A percentile compares a stretch with the other conserved stretches of the same genome.
phyloP scores from a whole-genome alignment of 2,329 filamentous ascomycete species.

The Talaromyces sp. region DNA sequence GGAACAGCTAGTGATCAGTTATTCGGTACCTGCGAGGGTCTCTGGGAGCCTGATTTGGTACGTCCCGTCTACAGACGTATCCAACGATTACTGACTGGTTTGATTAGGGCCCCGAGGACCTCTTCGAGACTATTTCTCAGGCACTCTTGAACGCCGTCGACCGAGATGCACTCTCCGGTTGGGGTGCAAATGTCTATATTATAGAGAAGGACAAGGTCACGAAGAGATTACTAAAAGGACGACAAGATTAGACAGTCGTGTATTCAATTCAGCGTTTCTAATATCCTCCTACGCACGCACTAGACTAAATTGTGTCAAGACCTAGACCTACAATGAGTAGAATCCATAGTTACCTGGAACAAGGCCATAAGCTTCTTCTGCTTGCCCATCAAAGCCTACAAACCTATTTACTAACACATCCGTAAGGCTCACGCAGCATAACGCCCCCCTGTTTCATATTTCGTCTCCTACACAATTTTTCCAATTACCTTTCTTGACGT shows the following conservation, averaged over 20 bases:
- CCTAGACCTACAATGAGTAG: not conserved
- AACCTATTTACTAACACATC: constrained; percentile 44
- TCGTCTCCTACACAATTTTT: constrained; percentile 48
- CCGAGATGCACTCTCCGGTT: constrained; percentile 91
- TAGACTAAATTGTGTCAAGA: not conserved
- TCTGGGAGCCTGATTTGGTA: constrained; percentile 98
- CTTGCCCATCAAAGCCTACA: constrained; percentile 49
- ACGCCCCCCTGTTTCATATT: constrained; percentile 48
- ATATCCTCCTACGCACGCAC: no score
- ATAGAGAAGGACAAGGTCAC: constrained; percentile 99
- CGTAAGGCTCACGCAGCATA: constrained; percentile 53
- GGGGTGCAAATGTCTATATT: constrained; percentile 98
- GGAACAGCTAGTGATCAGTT: constrained; percentile 96
- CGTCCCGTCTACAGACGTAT: constrained; percentile 32
- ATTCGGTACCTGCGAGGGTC: constrained; percentile 95
- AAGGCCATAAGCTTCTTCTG: constrained; percentile 24
- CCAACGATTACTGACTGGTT: not conserved
- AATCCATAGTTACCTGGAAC: constrained; percentile 37
- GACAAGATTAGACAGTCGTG: constrained; percentile 68
- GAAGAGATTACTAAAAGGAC: constrained; percentile 95
- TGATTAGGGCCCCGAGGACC: constrained; percentile 78
- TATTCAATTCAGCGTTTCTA: not conserved
- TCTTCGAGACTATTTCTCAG: constrained; percentile 98
- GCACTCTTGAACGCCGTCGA: constrained; percentile 92
- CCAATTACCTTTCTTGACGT: constrained; percentile 51